Percentiles rank a stretch among this genome's conserved stretches.
Evolutionary conservation across 116 monocot species (phyloP).

Genomic region (Trichopus zeylanicus): DNA sequence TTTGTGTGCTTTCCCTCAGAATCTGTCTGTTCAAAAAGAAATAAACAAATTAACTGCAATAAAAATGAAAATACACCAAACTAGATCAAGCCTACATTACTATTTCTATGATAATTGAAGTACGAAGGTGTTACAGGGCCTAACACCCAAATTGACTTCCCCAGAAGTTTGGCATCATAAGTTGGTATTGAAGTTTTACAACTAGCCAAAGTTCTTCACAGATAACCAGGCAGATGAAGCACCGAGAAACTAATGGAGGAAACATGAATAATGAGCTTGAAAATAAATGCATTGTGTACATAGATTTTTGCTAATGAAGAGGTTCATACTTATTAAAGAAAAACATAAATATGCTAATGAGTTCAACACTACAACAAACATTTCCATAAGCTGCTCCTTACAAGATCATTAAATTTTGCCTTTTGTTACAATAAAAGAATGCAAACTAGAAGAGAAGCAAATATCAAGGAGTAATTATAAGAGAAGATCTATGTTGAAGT

Average conservation of each 20-base stretch:
- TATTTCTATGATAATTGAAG: neutral
- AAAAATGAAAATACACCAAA: neutral
- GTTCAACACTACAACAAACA: too few relatives aligned
- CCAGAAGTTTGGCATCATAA: neutral
- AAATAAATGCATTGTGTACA: neutral
- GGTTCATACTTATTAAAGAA: neutral
- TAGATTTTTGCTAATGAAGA: neutral
- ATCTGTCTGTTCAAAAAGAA: slow-evolving; percentile 27
- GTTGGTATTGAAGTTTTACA: too few relatives aligned
- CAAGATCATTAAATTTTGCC: too few relatives aligned
- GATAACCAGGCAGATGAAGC: neutral
- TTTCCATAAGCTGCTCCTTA: too few relatives aligned
- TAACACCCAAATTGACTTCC: neutral
- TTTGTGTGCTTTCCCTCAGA: slow-evolving; percentile 37
- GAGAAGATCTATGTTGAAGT: too few relatives aligned
- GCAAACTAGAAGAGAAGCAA: too few relatives aligned
- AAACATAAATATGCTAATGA: neutral
- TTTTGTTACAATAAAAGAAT: too few relatives aligned
- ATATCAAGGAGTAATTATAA: too few relatives aligned
- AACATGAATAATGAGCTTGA: neutral
- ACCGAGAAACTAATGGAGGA: neutral
- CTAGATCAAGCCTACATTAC: neutral
- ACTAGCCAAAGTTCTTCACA: neutral
- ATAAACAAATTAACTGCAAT: neutral
- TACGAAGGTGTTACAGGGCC: too few relatives aligned